Conservation (phyloP, 2,329 filamentous ascomycete genomes). For the Xylariaceae sp. region DNA sequence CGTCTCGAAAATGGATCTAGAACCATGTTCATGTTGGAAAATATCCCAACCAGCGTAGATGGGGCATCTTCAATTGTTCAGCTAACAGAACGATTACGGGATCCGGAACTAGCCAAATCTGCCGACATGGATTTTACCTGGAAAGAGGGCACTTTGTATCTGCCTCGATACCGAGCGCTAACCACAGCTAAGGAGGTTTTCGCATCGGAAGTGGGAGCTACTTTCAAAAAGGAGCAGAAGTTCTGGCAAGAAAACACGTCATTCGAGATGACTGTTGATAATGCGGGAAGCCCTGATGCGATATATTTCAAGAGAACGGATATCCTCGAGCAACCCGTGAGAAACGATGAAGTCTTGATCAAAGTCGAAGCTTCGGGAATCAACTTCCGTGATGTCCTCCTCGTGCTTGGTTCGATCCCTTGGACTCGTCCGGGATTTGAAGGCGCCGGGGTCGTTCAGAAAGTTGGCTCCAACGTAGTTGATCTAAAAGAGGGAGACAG, state of each 20-base stretch:
- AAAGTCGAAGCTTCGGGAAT: constrained; percentile 20
- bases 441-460: constrained; percentile 9
- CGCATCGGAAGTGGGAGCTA: constrained; percentile 12
- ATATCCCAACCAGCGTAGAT: constrained; percentile 6
- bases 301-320: constrained; percentile 23
- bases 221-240: constrained; percentile 19
- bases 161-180: constrained; percentile 15
- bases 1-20: constrained; percentile 15
- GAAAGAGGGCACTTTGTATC: constrained; percentile 9
- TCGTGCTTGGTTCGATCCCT: constrained; percentile 22
- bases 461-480: constrained; percentile 4
- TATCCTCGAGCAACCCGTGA: constrained; percentile 4
- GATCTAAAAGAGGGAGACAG: constrained; percentile 6
- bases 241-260: constrained; percentile 21
- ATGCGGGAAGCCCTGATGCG: constrained; percentile 24
- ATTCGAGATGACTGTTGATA: constrained; percentile 26
- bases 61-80: constrained; percentile 10
- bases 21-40: constrained; percentile 13
- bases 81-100: constrained; percentile 8
- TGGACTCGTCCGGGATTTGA: constrained; percentile 19
- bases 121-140: constrained; percentile 17
- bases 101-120: constrained; percentile 10
- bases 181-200: constrained; percentile 13
- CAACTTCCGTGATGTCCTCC: constrained; percentile 21
- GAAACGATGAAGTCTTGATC: constrained; percentile 20